Percentiles rank a stretch among this genome's conserved stretches.
These are phyloP conservation scores for Balamuthia mandrillaris DNA, from an alignment of 208 protist genomes.

Conservation along the genomic window DNA sequence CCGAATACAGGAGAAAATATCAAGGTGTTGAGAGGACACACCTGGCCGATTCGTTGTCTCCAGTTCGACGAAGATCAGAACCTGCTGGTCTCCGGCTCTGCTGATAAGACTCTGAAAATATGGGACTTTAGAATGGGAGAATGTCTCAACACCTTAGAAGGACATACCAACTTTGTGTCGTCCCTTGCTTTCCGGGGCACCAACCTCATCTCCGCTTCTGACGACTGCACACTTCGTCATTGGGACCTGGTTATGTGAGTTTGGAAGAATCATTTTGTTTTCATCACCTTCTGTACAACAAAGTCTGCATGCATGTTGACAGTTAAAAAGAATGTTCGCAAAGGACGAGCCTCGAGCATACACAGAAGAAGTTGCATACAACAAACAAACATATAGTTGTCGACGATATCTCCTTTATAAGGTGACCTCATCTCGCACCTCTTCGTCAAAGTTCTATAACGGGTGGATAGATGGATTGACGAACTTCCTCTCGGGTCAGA, in stretches of 20 bases:
- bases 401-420: too few relatives aligned
- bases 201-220: background rate
- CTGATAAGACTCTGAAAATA: constrained; percentile 16
- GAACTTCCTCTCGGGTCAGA: too few relatives aligned
- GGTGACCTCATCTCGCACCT: too few relatives aligned
- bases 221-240: background rate
- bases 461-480: too few relatives aligned
- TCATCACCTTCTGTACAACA: background rate
- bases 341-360: too few relatives aligned
- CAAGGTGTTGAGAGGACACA: background rate
- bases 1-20: background rate
- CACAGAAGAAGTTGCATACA: too few relatives aligned
- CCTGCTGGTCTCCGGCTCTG: background rate
- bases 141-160: constrained; percentile 13
- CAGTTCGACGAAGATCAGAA: background rate
- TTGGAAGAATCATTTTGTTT: background rate
- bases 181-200: background rate
- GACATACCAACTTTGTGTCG: constrained; percentile 31
- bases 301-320: too few relatives aligned
- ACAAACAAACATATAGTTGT: too few relatives aligned
- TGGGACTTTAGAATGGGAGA: constrained; percentile 26
- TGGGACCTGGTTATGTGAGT: background rate
- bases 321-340: too few relatives aligned
- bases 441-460: too few relatives aligned
- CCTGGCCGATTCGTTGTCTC: constrained; percentile 11